Conservation (phyloP, 2,329 filamentous ascomycete genomes). For the Nemania serpens region DNA sequence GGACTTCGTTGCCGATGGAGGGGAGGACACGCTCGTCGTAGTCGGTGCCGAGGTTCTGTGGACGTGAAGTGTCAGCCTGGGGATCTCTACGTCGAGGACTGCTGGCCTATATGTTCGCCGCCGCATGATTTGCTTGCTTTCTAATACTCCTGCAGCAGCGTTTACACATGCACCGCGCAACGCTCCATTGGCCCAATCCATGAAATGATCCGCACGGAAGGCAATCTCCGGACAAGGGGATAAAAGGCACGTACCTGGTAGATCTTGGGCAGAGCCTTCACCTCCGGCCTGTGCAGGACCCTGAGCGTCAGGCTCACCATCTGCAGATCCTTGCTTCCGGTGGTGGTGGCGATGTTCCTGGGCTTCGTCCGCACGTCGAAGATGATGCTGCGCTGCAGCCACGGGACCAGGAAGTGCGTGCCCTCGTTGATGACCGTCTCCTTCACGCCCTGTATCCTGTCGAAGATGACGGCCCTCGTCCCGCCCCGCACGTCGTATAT, state of each 20-base stretch:
- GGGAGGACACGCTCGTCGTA: conserved; percentile 98
- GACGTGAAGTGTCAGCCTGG: conserved; percentile 4
- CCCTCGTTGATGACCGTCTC: conserved; percentile 92
- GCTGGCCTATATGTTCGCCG: too few species aligned
- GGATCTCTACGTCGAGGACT: too few species aligned
- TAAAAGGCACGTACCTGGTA: conserved; percentile 75
- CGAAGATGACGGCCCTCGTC: conserved; percentile 95
- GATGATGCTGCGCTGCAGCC: conserved; percentile 91
- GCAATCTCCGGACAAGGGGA: not conserved
- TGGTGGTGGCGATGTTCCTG: conserved; percentile 95
- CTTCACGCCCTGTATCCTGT: conserved; percentile 88
- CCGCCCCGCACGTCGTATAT: conserved; percentile 98
- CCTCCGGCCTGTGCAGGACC: conserved; percentile 92
- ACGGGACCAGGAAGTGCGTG: conserved; percentile 94
- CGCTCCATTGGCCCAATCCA: too few species aligned
- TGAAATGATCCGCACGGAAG: too few species aligned
- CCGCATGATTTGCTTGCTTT: too few species aligned
- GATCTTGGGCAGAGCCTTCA: conserved; percentile 91
- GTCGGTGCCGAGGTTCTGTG: conserved; percentile 90
- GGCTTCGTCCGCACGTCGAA: conserved; percentile 98
- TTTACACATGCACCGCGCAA: too few species aligned
- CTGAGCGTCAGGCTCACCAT: conserved; percentile 99
- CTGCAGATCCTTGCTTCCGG: conserved; percentile 97
- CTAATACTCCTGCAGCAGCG: too few species aligned
- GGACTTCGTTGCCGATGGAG: conserved; percentile 98